phyloP scores from a whole-genome alignment of 805 yeast genomes.

The Candida lessepsii region DNA sequence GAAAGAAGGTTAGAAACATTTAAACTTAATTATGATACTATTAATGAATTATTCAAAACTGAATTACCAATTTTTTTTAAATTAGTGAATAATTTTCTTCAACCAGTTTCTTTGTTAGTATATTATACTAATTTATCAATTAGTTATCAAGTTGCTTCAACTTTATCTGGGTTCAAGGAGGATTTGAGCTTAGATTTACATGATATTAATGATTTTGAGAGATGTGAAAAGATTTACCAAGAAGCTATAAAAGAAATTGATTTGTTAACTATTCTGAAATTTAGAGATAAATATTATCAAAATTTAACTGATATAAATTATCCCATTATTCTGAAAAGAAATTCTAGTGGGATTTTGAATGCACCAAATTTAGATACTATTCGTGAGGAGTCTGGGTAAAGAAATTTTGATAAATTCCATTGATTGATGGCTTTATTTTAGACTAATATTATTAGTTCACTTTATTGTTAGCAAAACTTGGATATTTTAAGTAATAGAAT shows the following conservation, averaged over 20 bases:
- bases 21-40: constrained; percentile 28
- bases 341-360: background rate
- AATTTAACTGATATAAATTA: constrained; percentile 10
- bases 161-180: background rate
- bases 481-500: too few species aligned
- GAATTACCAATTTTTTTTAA: constrained; percentile 48
- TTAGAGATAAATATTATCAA: constrained; percentile 21
- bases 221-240: background rate
- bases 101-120: constrained; percentile 8
- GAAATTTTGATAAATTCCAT: too few species aligned
- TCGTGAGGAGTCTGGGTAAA: constrained; percentile 1
- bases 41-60: constrained; percentile 39
- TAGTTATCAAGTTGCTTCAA: constrained; percentile 25
- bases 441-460: too few species aligned
- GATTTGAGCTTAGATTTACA: background rate
- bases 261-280: constrained; percentile 21
- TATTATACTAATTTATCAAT: constrained; percentile 40
- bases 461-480: too few species aligned
- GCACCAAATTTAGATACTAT: background rate
- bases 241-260: constrained; percentile 16
- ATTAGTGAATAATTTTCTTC: constrained; percentile 28
- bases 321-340: background rate
- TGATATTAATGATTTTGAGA: background rate
- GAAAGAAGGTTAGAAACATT: constrained; percentile 25
- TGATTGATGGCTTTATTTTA: too few species aligned